Evolutionary conservation across 768 basidiomycete species (phyloP).

Genomic region (Chalciporus pseudorubinellus): DNA sequence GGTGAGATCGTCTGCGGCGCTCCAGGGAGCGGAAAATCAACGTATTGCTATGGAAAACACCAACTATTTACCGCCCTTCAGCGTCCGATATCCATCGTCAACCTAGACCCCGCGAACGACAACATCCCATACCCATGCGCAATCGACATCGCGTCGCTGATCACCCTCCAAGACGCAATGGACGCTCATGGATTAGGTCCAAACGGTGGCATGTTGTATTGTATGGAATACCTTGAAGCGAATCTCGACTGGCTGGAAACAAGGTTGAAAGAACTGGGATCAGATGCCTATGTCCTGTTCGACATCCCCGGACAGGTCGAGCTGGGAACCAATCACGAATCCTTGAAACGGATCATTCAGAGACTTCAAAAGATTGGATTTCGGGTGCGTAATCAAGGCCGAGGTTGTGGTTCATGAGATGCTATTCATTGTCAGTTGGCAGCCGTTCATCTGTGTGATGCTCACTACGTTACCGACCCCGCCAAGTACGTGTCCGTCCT

Average conservation of each 20-base stretch:
- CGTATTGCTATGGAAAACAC: constrained; percentile 84
- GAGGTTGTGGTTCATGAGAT: neutral
- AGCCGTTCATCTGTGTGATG: constrained; percentile 93
- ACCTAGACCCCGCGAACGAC: constrained; percentile 94
- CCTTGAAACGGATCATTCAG: constrained; percentile 74
- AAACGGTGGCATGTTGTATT: constrained; percentile 94
- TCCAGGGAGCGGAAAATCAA: constrained; percentile 85
- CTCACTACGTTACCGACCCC: constrained; percentile 95
- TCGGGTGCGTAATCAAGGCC: constrained; percentile 61
- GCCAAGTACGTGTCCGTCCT: constrained; percentile 93
- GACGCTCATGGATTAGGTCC: constrained; percentile 80
- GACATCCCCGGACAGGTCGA: constrained; percentile 98
- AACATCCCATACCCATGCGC: constrained; percentile 89
- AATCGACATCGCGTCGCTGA: constrained; percentile 78
- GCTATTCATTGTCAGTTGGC: constrained; percentile 58
- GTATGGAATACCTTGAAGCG: constrained; percentile 94
- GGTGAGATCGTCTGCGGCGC: constrained; percentile 86
- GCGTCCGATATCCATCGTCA: constrained; percentile 86
- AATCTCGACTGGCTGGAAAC: constrained; percentile 89
- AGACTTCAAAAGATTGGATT: constrained; percentile 73
- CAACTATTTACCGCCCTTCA: constrained; percentile 85
- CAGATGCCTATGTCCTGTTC: constrained; percentile 85
- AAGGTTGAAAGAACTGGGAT: constrained; percentile 58
- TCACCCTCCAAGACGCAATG: constrained; percentile 89
- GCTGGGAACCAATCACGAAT: constrained; percentile 92